Evolutionary conservation across 2,329 filamentous ascomycete genomes (phyloP).

Genomic region (Diaporthe sp.): DNA sequence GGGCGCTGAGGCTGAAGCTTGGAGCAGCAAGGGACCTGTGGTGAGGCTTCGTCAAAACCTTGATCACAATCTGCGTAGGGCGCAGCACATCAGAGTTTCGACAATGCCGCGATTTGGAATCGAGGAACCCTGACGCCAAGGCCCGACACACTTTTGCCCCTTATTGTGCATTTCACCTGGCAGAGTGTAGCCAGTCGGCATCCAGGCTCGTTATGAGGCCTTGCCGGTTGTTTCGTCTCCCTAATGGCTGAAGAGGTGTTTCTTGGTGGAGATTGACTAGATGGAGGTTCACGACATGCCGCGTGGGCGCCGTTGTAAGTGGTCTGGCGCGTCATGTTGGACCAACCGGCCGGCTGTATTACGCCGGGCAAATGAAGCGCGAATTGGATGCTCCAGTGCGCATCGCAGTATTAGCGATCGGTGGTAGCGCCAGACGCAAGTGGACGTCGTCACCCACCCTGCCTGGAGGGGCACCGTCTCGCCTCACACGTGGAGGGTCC

Average conservation of each 20-base stretch:
- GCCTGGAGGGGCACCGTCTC: slow-evolving; percentile 6
- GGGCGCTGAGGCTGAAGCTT: slow-evolving; percentile 31
- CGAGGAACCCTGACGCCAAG: slow-evolving; percentile 24
- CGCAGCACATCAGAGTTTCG: slow-evolving; percentile 25
- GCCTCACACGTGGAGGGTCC: slow-evolving; percentile 12
- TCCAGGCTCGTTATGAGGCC: neutral
- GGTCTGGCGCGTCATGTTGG: slow-evolving; percentile 17
- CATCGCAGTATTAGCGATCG: slow-evolving; percentile 17
- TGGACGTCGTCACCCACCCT: slow-evolving; percentile 23
- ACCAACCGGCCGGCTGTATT: neutral
- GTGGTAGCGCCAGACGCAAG: slow-evolving; percentile 16
- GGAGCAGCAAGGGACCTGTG: slow-evolving; percentile 27
- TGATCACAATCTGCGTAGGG: slow-evolving; percentile 23
- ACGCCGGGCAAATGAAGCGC: slow-evolving; percentile 10
- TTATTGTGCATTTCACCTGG: neutral
- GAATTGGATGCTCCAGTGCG: slow-evolving; percentile 4
- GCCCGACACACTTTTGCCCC: neutral
- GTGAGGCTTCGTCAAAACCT: slow-evolving; percentile 33
- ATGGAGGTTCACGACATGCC: slow-evolving; percentile 7
- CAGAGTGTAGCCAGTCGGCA: neutral
- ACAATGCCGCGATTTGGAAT: slow-evolving; percentile 34
- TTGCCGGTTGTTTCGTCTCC: slow-evolving; percentile 2
- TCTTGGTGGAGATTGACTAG: neutral
- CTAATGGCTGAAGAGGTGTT: neutral
- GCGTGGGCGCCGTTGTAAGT: slow-evolving; percentile 8